phyloP scores from a whole-genome alignment of 148 eudicot genomes.

The Vaccinium vitisidaea region DNA sequence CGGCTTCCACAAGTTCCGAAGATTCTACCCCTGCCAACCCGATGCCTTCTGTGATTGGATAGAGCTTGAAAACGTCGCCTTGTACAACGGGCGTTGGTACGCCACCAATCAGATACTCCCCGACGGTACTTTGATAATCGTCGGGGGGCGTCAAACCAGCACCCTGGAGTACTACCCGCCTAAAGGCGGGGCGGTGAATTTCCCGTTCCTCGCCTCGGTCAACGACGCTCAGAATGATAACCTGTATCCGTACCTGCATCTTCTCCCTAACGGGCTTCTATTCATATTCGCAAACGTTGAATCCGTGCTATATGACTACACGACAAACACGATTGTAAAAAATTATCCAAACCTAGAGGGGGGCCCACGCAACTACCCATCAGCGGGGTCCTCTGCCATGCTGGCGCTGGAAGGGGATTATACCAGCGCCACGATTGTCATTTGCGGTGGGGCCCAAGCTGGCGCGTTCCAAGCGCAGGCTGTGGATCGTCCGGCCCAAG shows the following conservation, averaged over 20 bases:
- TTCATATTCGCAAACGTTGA: conserved; percentile 73
- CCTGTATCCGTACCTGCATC: conserved; percentile 83
- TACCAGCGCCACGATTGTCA: neutral
- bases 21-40: no score
- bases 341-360: conserved; percentile 63
- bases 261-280: conserved; percentile 66
- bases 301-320: conserved; percentile 64
- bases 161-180: no score
- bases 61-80: no score
- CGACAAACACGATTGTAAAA: conserved; percentile 26
- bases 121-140: no score
- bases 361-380: conserved; percentile 68
- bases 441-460: neutral
- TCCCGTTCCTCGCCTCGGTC: no score
- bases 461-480: neutral
- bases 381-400: neutral
- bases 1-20: no score
- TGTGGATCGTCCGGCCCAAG: neutral
- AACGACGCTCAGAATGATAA: no score
- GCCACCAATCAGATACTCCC: no score
- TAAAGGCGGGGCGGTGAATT: no score
- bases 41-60: no score
- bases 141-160: no score
- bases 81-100: no score
- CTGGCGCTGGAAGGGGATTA: neutral